Conservation (phyloP, 768 basidiomycete genomes). For the Suillus cothurnatus region DNA sequence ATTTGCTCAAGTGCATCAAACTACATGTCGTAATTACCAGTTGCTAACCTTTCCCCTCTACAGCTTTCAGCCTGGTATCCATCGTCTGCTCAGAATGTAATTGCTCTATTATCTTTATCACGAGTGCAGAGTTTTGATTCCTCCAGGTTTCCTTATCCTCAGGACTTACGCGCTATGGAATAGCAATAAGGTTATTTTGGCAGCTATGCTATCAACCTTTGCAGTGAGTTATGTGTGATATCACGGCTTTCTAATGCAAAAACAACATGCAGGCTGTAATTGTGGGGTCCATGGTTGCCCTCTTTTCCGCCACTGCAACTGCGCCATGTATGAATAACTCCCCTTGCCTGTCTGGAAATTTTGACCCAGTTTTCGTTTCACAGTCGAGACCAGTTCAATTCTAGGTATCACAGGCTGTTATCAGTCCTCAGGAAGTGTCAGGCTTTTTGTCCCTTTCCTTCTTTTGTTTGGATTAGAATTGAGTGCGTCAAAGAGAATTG, state of each 20-base stretch:
- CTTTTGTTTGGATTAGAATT: conserved; percentile 11
- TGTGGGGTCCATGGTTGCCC: neutral
- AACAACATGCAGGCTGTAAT: neutral
- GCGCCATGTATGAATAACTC: neutral
- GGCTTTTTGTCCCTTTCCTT: conserved; percentile 8
- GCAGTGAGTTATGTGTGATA: conserved; percentile 3
- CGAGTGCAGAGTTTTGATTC: neutral
- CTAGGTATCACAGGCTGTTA: neutral
- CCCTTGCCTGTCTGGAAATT: neutral
- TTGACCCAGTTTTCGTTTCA: neutral
- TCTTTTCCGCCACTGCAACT: neutral
- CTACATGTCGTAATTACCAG: neutral
- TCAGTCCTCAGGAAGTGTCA: neutral
- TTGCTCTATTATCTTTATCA: neutral
- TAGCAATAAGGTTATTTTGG: neutral
- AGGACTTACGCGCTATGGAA: conserved; percentile 9
- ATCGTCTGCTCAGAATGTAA: conserved; percentile 9
- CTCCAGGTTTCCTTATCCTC: conserved; percentile 10
- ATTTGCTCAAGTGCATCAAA: conserved; percentile 7
- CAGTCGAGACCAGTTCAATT: neutral
- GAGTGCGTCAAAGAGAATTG: neutral
- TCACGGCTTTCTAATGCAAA: neutral
- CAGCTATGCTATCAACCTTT: neutral
- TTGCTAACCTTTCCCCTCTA: neutral
- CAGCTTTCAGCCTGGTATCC: conserved; percentile 8